These are phyloP conservation scores for Mycosphaerella sp. DNA, from an alignment of 2,329 filamentous ascomycete genomes.

Conservation along the genomic window DNA sequence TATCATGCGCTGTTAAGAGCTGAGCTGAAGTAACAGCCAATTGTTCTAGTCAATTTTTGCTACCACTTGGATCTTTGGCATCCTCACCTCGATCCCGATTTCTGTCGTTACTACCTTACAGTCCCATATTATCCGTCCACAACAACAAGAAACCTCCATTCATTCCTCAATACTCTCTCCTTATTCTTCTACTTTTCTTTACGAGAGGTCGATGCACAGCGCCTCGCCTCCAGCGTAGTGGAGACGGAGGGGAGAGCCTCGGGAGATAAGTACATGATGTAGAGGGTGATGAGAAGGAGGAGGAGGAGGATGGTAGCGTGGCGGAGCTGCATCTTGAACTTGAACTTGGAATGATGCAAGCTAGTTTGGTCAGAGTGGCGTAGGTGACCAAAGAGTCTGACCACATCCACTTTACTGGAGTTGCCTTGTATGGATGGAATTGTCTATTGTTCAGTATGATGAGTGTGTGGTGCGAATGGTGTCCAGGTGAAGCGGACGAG, in stretches of 20 bases:
- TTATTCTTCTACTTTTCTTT: too few relatives aligned
- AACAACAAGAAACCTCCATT: too few relatives aligned
- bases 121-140: too few relatives aligned
- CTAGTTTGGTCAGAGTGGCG: not conserved
- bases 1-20: too few relatives aligned
- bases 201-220: slow-evolving; percentile 20
- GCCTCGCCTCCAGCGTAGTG: not conserved
- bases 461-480: not conserved
- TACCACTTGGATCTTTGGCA: too few relatives aligned
- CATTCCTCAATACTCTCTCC: too few relatives aligned
- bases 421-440: not conserved
- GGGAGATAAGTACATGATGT: not conserved
- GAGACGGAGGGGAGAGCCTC: not conserved
- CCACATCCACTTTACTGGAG: not conserved
- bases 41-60: too few relatives aligned
- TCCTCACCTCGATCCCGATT: too few relatives aligned
- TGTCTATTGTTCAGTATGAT: not conserved
- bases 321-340: not conserved
- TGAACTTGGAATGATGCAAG: not conserved
- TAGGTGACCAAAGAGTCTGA: too few relatives aligned
- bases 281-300: not conserved
- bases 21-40: too few relatives aligned
- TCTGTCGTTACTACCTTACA: too few relatives aligned
- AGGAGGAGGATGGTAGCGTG: not conserved
- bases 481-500: not conserved